These are phyloP conservation scores for Basidiobolus meristosporus DNA, from an alignment of 371 early-diverging fungal genomes.

Conservation along the genomic window DNA sequence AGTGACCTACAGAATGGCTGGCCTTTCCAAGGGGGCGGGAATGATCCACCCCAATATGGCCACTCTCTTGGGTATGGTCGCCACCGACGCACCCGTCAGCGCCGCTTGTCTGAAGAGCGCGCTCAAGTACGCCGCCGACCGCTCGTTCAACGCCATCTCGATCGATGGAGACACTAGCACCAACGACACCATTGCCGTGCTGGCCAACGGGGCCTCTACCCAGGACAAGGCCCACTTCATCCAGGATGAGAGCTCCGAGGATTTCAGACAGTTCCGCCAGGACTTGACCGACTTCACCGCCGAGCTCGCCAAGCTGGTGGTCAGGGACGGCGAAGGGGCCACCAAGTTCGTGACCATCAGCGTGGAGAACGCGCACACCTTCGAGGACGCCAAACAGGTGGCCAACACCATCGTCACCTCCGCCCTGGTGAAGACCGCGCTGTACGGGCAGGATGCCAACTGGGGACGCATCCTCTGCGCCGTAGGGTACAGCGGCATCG, in stretches of 20 bases:
- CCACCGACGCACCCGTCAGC: constrained; percentile 61
- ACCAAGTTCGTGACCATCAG: constrained; percentile 89
- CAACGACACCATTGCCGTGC: constrained; percentile 75
- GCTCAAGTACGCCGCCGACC: constrained; percentile 57
- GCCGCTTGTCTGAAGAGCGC: constrained; percentile 44
- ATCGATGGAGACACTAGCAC: constrained; percentile 94
- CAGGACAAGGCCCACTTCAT: constrained; percentile 14
- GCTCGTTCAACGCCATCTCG: constrained; percentile 84
- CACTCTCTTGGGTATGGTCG: constrained; percentile 69
- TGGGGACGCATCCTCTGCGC: constrained; percentile 88
- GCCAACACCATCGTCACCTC: constrained; percentile 79
- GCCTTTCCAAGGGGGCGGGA: constrained; percentile 89
- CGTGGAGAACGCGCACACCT: constrained; percentile 54
- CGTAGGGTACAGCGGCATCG: constrained; percentile 56
- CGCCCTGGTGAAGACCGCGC: constrained; percentile 83
- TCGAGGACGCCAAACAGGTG: constrained; percentile 60
- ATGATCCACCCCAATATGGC: constrained; percentile 94
- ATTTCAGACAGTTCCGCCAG: constrained; percentile 42
- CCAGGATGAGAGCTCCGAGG: constrained; percentile 16
- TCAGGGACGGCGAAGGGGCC: constrained; percentile 90
- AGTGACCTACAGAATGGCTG: constrained; percentile 51
- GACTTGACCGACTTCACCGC: constrained; percentile 59
- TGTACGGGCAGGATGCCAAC: constrained; percentile 91
- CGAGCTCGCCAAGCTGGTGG: constrained; percentile 70
- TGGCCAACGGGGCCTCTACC: constrained; percentile 80